phyloP scores from a whole-genome alignment of 2,329 filamentous ascomycete species.

The Achaetomium macrosporum region DNA sequence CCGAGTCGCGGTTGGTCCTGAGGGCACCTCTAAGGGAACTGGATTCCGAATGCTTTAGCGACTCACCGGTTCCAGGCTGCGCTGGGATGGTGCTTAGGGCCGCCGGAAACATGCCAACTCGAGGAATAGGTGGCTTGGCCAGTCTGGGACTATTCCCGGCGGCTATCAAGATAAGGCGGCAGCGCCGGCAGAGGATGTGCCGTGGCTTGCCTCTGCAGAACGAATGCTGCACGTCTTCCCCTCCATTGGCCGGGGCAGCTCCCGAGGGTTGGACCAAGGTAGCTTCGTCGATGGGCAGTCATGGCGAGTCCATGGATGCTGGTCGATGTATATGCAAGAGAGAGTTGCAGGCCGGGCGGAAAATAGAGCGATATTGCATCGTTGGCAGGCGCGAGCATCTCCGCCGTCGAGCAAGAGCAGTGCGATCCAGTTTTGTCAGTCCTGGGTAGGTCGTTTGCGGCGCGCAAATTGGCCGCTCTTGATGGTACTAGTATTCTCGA shows the following conservation, averaged over 20 bases:
- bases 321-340: no score
- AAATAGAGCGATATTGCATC: no score
- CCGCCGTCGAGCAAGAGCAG: not conserved
- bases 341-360: no score
- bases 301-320: not conserved
- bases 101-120: not conserved
- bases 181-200: not conserved
- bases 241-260: not conserved
- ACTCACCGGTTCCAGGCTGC: not conserved
- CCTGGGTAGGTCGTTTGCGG: not conserved
- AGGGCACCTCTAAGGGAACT: no score
- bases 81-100: not conserved
- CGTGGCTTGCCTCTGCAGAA: not conserved
- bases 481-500: no score
- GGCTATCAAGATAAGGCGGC: not conserved
- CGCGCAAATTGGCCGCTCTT: no score
- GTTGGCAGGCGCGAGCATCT: no score
- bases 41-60: no score
- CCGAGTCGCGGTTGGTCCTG: no score
- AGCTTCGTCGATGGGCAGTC: not conserved
- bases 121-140: not conserved
- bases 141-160: not conserved
- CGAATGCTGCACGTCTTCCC: not conserved
- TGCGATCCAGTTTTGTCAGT: not conserved
- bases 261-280: not conserved